Base-by-base conservation (phyloP, 441 rosid species). In the Gossypium lobatum region DNA sequence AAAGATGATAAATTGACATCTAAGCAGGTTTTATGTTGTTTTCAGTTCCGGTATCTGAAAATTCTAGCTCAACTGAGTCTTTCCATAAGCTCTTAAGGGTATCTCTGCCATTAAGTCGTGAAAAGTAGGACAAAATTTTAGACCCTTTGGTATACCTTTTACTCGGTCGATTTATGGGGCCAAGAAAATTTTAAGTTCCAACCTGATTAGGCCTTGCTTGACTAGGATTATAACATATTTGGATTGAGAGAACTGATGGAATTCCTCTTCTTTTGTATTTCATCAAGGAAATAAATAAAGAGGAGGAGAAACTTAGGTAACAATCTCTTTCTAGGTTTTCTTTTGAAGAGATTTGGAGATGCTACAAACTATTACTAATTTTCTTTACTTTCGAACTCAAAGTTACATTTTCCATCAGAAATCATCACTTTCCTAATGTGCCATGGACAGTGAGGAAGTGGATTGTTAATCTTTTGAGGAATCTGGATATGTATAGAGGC, bases 11-110 rank as follows among this genome's bases (percentile, higher is more conserved):
- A 20, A 16, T 62, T 23, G 39, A 31, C 23, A 48, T 62, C 23
- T 17, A 11, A 17, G 31, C 52, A 10, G 75, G 61, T 73, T 62
- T 25, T 50, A 50, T 73, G 75, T 62, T 26, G 70, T 62, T 73
- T 50, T 73, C 75, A 73, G 37, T 61, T 60, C 60, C 60, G 2
- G 52, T 17, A 50, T 62, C 62, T 18, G 75, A 62, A 62, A 73
- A 48, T 46, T 31, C 60, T 60, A 9, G 18, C 67, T 72, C 75
- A 48, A 60, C 59, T 62, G n/a, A 17, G 53, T 48, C 25, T 46
- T 63, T 73, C 64, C 13, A 2, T 21, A n/a, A 69, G 25, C 48
- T 3, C 61, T 28, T 31, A 9, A 31, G 26, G 18, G 72, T 25
- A 68, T 50, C 46, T 52, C 2, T 10, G 7, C 52, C 16, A 1